These are phyloP conservation scores for Fusarium sp. DNA, from an alignment of 2,329 filamentous ascomycete genomes.

Conservation along the genomic window DNA sequence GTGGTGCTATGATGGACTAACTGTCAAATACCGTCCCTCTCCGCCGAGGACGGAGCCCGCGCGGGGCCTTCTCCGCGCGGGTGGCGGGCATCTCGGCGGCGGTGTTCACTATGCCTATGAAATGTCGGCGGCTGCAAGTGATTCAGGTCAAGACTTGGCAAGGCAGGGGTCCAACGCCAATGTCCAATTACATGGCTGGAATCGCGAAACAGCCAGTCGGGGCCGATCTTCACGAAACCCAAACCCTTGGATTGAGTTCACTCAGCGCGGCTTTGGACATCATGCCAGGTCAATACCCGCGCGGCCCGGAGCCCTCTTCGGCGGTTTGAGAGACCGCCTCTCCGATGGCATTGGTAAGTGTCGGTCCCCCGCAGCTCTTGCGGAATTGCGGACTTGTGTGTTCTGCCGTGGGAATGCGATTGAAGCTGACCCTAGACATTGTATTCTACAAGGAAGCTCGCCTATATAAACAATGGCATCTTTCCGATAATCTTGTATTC, in stretches of 20 bases:
- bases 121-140: background rate
- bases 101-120: background rate
- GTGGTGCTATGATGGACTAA: background rate
- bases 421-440: background rate
- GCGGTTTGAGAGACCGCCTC: background rate
- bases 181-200: background rate
- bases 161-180: background rate
- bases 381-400: background rate
- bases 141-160: background rate
- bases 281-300: background rate
- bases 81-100: background rate
- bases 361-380: background rate
- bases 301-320: background rate
- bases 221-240: background rate
- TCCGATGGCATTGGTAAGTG: background rate
- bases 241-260: background rate
- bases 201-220: background rate
- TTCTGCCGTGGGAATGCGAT: background rate
- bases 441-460: background rate
- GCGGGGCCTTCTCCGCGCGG: background rate
- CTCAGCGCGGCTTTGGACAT: background rate
- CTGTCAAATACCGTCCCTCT: background rate
- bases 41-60: background rate
- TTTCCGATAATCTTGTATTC: background rate
- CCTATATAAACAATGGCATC: background rate